Conservation (phyloP, 768 basidiomycete genomes). For the Tylopilus sp. region DNA sequence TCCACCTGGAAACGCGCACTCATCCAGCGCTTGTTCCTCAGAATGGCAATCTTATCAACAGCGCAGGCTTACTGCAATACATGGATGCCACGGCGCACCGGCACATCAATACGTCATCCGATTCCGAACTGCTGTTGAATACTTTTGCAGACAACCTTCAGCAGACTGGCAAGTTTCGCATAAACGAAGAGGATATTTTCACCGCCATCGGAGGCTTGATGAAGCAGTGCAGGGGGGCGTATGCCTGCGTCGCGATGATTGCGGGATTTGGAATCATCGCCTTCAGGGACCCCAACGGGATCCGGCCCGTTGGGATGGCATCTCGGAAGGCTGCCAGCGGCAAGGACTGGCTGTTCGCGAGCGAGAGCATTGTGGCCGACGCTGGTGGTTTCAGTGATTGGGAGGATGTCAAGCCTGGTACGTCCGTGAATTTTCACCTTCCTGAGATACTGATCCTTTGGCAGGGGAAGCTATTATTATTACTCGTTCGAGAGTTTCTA, state of each 20-base stretch:
- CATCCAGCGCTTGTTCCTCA: constrained; percentile 32
- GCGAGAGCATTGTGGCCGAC: constrained; percentile 96
- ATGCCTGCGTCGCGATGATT: constrained; percentile 98
- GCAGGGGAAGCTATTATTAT: constrained; percentile 94
- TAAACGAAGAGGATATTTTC: constrained; percentile 99
- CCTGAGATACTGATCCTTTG: constrained; percentile 1
- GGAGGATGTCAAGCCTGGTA: constrained; percentile 91
- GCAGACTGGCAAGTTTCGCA: constrained; percentile 97
- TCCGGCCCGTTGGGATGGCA: constrained; percentile 88
- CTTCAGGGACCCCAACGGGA: constrained; percentile 97
- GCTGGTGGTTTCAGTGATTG: constrained; percentile 88
- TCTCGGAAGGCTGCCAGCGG: constrained; percentile 56
- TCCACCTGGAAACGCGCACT: neutral
- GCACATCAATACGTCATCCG: constrained; percentile 98
- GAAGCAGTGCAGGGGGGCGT: constrained; percentile 85
- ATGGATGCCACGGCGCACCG: constrained; percentile 96
- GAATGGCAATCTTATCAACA: constrained; percentile 99
- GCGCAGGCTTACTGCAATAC: constrained; percentile 76
- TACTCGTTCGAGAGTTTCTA: constrained; percentile 72
- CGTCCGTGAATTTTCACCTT: constrained; percentile 13
- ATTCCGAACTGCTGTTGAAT: constrained; percentile 96
- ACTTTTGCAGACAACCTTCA: constrained; percentile 98
- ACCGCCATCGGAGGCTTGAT: constrained; percentile 89
- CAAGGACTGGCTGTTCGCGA: constrained; percentile 86
- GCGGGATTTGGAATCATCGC: constrained; percentile 98